phyloP scores from a whole-genome alignment of 495 filamentous ascomycete genomes.

The Podospora sp. region DNA sequence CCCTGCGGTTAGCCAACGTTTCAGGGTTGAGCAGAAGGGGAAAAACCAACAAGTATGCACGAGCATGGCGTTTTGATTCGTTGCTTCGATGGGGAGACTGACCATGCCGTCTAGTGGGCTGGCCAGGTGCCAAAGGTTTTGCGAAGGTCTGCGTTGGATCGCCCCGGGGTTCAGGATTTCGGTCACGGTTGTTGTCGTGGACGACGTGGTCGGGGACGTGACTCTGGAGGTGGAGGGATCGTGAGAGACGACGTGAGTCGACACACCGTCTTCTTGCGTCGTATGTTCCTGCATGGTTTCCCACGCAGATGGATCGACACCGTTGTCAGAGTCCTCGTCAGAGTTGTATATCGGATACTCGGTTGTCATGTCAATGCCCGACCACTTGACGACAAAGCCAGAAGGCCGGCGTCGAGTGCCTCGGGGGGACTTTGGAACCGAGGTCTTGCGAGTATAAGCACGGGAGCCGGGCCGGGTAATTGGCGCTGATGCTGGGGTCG shows the following conservation, averaged over 20 bases:
- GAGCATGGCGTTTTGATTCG: slow-evolving; percentile 24
- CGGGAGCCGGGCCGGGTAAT: background rate
- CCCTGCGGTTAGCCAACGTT: background rate
- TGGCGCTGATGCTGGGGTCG: background rate
- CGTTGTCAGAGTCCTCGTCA: slow-evolving; percentile 3
- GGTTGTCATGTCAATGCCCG: slow-evolving; percentile 13
- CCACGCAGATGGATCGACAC: slow-evolving; percentile 11
- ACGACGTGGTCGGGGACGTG: background rate
- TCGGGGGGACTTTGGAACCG: slow-evolving; percentile 8
- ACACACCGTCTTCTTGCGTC: background rate
- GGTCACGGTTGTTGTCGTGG: background rate
- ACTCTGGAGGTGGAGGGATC: background rate
- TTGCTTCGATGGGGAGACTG: slow-evolving; percentile 19
- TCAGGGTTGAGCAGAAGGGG: background rate
- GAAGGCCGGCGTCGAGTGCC: background rate
- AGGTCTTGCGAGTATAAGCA: slow-evolving; percentile 11
- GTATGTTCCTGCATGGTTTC: slow-evolving; percentile 15
- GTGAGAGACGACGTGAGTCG: slow-evolving; percentile 3
- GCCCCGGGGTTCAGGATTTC: background rate
- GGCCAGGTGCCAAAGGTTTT: slow-evolving; percentile 18
- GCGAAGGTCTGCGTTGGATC: background rate
- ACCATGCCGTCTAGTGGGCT: slow-evolving; percentile 23
- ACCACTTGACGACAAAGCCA: slow-evolving; percentile 15
- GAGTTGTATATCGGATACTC: slow-evolving; percentile 16
- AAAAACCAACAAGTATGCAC: slow-evolving; percentile 21